A percentile compares a stretch with the other conserved stretches of the same genome.
Evolutionary conservation across 2,329 filamentous ascomycete species (phyloP).

Genomic region (Simplicillium sp.): DNA sequence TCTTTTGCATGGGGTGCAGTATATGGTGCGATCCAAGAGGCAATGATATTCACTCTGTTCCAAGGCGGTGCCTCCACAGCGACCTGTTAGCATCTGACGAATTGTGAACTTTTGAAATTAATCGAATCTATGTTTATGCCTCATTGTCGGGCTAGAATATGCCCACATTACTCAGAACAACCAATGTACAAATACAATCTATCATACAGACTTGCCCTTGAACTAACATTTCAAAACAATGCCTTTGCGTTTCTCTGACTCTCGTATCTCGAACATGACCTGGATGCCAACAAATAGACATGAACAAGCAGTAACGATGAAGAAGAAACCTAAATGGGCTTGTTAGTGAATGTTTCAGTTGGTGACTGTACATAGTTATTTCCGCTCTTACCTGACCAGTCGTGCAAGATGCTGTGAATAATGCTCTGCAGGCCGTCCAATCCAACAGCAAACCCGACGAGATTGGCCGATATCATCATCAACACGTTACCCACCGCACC

Average conservation of each 20-base stretch:
- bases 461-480: slow-evolving; percentile 93
- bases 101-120: no score
- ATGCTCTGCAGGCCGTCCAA: slow-evolving; percentile 77
- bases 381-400: slow-evolving; percentile 50
- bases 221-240: slow-evolving; percentile 71
- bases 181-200: no score
- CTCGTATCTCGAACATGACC: slow-evolving; percentile 92
- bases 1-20: no score
- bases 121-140: no score
- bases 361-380: background rate
- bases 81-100: no score
- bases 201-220: no score
- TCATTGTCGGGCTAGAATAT: no score
- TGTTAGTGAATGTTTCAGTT: slow-evolving; percentile 12
- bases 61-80: no score
- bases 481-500: slow-evolving; percentile 78
- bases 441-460: slow-evolving; percentile 91
- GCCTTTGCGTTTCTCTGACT: slow-evolving; percentile 73
- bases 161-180: no score
- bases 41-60: no score
- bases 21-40: no score
- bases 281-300: slow-evolving; percentile 78
- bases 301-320: slow-evolving; percentile 61
- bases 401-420: slow-evolving; percentile 63
- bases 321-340: slow-evolving; percentile 51